Conservation (phyloP, 75 land plant genomes). For the Gnetum montanum region DNA sequence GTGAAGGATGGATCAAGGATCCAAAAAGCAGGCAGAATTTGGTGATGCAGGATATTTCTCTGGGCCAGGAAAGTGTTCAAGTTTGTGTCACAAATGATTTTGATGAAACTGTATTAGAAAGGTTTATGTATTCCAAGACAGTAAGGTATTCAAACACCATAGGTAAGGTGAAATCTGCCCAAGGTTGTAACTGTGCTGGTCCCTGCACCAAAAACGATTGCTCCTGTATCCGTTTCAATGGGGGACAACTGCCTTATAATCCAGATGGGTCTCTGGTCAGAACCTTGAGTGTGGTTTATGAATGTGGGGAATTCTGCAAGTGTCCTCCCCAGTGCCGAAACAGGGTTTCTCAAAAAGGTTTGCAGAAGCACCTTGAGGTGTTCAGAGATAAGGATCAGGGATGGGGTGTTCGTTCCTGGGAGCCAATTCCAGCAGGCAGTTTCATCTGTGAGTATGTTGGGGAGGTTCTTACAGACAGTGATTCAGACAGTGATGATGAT, state of each 20-base stretch:
- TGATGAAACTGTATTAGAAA: constrained; percentile 44
- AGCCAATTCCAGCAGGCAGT: constrained; percentile 55
- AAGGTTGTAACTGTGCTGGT: constrained; percentile 36
- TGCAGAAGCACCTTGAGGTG: constrained; percentile 50
- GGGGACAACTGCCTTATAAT: constrained; percentile 31
- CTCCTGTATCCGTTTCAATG: constrained; percentile 34
- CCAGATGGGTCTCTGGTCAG: constrained; percentile 32
- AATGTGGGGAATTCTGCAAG: constrained; percentile 40
- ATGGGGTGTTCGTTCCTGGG: constrained; percentile 71
- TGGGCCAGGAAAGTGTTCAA: constrained; percentile 42
- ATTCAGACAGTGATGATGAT: constrained; percentile 13
- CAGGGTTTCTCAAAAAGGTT: constrained; percentile 38
- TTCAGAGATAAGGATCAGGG: constrained; percentile 60
- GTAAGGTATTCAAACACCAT: constrained; percentile 23
- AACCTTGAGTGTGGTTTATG: constrained; percentile 30
- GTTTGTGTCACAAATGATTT: constrained; percentile 64
- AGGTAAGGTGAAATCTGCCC: constrained; percentile 3
- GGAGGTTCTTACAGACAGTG: constrained; percentile 26
- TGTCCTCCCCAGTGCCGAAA: constrained; percentile 43
- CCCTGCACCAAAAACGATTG: constrained; percentile 26
- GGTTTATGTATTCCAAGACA: constrained; percentile 35
- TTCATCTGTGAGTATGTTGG: constrained; percentile 76
- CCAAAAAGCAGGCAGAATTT: constrained; percentile 25
- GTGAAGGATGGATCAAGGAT: constrained; percentile 39
- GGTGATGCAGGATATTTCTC: constrained; percentile 40